Evolutionary conservation across 495 filamentous ascomycete genomes (phyloP).

Genomic region (Glonium stellatum): DNA sequence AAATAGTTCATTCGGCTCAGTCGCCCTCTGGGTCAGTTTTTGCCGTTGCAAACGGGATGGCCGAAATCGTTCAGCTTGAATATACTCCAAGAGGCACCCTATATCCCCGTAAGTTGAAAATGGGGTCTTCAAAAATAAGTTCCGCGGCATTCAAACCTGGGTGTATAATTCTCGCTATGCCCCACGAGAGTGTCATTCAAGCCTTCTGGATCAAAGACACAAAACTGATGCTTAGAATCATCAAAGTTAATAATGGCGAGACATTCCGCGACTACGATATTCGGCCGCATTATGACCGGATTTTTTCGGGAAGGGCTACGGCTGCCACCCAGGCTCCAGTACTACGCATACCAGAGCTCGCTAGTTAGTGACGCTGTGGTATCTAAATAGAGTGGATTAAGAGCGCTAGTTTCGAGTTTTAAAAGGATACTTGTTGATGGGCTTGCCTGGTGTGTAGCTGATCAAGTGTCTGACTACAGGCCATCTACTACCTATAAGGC

Average conservation of each 20-base stretch:
- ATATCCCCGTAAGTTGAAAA: conserved; percentile 16
- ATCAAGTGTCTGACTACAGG: too few relatives aligned
- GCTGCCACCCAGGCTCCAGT: conserved; percentile 13
- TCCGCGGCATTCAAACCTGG: conserved; percentile 23
- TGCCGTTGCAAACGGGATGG: conserved; percentile 23
- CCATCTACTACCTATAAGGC: too few relatives aligned
- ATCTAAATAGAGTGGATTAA: too few relatives aligned
- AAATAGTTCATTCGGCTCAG: conserved; percentile 24
- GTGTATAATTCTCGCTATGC: conserved; percentile 21
- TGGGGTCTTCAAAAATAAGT: conserved; percentile 12
- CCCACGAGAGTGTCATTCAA: conserved; percentile 18
- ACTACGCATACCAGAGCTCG: conserved; percentile 19
- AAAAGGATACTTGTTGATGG: too few relatives aligned
- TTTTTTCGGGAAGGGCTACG: conserved; percentile 15
- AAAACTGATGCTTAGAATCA: conserved; percentile 22
- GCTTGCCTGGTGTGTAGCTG: too few relatives aligned
- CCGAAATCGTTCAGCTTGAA: conserved; percentile 26
- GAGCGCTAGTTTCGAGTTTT: too few relatives aligned
- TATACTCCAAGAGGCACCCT: conserved; percentile 16
- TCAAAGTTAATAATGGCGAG: conserved; percentile 17
- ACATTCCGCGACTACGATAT: conserved; percentile 20
- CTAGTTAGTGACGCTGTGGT: background rate
- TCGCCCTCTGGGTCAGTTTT: conserved; percentile 21
- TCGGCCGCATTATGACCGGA: conserved; percentile 15
- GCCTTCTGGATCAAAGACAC: conserved; percentile 25